Evolutionary conservation across 345 rosid species (phyloP).

Genomic region (Hibiscus trionum): DNA sequence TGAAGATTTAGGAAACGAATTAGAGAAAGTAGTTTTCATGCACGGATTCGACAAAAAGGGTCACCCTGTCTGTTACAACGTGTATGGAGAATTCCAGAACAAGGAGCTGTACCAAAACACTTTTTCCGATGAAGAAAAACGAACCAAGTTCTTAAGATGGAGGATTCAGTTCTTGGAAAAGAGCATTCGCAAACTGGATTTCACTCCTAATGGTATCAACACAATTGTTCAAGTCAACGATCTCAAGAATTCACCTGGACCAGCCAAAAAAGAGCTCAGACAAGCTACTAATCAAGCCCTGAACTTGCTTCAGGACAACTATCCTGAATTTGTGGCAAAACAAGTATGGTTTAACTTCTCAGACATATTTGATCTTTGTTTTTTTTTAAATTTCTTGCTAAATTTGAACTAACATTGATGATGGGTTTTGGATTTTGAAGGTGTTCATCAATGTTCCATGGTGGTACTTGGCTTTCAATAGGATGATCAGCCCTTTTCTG

Average conservation of each 20-base stretch:
- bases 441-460: slow-evolving; percentile 92
- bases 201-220: slow-evolving; percentile 49
- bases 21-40: slow-evolving; percentile 71
- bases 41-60: slow-evolving; percentile 72
- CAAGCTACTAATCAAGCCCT: slow-evolving; percentile 63
- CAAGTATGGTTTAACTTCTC: slow-evolving; percentile 31
- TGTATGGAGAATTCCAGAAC: slow-evolving; percentile 43
- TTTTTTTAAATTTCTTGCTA: background rate
- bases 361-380: background rate
- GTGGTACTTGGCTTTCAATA: slow-evolving; percentile 90
- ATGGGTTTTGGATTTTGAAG: slow-evolving; percentile 26
- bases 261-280: slow-evolving; percentile 57
- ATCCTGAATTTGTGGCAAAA: slow-evolving; percentile 56
- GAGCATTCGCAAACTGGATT: slow-evolving; percentile 68
- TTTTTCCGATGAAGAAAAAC: slow-evolving; percentile 60
- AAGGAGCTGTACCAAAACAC: slow-evolving; percentile 24
- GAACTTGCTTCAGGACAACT: slow-evolving; percentile 57
- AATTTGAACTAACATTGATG: background rate
- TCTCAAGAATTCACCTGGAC: slow-evolving; percentile 71
- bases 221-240: slow-evolving; percentile 72
- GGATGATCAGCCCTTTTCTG: slow-evolving; percentile 69
- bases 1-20: slow-evolving; percentile 57
- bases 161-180: slow-evolving; percentile 78
- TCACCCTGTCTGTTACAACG: slow-evolving; percentile 85
- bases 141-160: slow-evolving; percentile 58